Evolutionary conservation across 495 filamentous ascomycete species (phyloP).

Genomic region (Lepraria neglecta): DNA sequence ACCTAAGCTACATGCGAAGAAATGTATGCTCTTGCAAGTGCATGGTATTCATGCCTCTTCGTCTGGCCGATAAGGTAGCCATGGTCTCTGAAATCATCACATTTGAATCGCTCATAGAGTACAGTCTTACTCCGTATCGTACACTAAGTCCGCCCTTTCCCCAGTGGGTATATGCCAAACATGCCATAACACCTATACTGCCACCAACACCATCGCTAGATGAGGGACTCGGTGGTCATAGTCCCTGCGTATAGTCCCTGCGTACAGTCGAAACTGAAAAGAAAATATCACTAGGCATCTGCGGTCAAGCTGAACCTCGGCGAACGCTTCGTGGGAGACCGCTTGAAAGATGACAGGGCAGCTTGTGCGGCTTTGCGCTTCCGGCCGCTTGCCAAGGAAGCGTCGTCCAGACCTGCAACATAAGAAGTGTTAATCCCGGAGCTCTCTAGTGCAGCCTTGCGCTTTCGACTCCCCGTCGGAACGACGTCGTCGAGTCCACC

Average conservation of each 20-base stretch:
- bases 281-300: neutral
- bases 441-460: conserved; percentile 23
- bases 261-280: neutral
- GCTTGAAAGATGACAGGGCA: neutral
- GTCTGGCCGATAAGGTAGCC: neutral
- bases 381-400: neutral
- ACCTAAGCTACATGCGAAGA: neutral
- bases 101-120: neutral
- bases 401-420: conserved; percentile 21
- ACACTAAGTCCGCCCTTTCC: neutral
- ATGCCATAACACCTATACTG: neutral
- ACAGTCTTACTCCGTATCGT: neutral
- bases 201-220: neutral
- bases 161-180: conserved; percentile 1
- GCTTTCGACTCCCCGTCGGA: conserved; percentile 14
- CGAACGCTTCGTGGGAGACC: conserved; percentile 4
- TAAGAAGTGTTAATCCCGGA: conserved; percentile 33
- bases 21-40: neutral
- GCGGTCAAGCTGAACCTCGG: neutral
- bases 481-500: conserved; percentile 18
- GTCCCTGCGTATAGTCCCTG: too few species aligned
- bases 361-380: conserved; percentile 19
- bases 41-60: neutral
- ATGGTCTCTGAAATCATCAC: neutral
- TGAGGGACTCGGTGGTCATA: neutral